Evolutionary conservation across 805 yeast species (phyloP), one percentile per base, ranked within the genome.

Genomic region (Metschnikowia amazonensis): DNA sequence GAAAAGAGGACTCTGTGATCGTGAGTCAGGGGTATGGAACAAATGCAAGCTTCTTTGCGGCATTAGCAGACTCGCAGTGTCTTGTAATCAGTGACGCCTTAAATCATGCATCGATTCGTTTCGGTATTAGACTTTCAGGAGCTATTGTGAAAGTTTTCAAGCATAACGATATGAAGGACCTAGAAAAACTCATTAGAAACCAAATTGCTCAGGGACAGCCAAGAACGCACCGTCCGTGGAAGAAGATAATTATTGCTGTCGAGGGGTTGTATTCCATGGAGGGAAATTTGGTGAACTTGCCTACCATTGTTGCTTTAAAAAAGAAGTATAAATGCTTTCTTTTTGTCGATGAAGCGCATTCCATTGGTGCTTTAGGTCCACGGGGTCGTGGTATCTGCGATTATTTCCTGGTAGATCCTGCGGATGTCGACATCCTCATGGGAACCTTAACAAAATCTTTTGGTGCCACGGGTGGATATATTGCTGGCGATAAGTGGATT

Each of bases 381-480:
- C 69, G 69, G 43, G 99, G 99, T 37, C 82, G 86, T 60, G 99
- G 99, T 60, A 85, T 94, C 30, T 90, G 97, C 70, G 98, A 94
- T 60, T 87, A 88, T 68, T 94, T 86, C 64, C 84, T 84, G 44
- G 79, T 94, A 40, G 77, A 81, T 52, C 92, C 98, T 33, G 63
- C 69, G 10, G 79, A 79, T 36, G 74, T 94, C 46, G 99, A 94
- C 67, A 71, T 94, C 51, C 69, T 94, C 54, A 94, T 94, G 99
- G 99, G 99, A 42, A 94, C 99, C 6, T 79, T 94, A 47, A 95
- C 99, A 43, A 94, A 94, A 68, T 88, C 97, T 1, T 94, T 94
- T 65, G 99, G 99, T 63, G 98, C 99, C 14, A 89, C 98, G 34
- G 99, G 99, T 60, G 99, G 99, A 38, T 94, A 94, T 63, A 72